phyloP scores from a whole-genome alignment of 345 rosid species.

The Hibiscus mutabilis region DNA sequence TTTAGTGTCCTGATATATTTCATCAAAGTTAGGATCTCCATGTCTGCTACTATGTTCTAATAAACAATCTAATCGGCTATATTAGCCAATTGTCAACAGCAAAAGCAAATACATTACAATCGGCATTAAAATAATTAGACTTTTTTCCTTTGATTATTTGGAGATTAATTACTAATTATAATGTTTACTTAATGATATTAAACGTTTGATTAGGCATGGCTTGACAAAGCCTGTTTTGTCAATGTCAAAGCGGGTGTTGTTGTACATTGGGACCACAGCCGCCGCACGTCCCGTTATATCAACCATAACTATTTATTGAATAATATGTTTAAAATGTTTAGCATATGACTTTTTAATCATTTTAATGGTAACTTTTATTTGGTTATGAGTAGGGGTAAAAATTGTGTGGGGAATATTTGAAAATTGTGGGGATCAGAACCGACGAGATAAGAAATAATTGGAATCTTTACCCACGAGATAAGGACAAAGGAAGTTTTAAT shows the following conservation, averaged over 20 bases:
- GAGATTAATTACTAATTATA: background rate
- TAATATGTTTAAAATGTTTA: no score
- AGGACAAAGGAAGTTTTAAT: no score
- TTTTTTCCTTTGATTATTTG: background rate
- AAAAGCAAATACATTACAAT: background rate
- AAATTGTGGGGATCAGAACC: no score
- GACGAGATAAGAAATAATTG: no score
- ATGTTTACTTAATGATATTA: background rate
- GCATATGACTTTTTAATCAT: no score
- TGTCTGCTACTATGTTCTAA: conserved; percentile 8
- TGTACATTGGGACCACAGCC: background rate
- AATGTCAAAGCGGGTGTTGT: background rate
- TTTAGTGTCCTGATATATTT: background rate
- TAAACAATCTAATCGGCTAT: conserved; percentile 9
- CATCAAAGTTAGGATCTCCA: conserved; percentile 24
- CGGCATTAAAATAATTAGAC: background rate
- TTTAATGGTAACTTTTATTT: no score
- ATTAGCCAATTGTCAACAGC: background rate
- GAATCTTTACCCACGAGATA: no score
- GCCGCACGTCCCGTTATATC: conserved; percentile 13
- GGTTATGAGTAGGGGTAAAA: no score
- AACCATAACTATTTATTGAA: background rate
- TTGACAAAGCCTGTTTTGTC: conserved; percentile 1
- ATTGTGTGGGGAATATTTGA: no score
- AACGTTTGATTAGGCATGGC: conserved; percentile 30